Conservation (phyloP, 129 eudicot species). For the Flaveria brownii region DNA sequence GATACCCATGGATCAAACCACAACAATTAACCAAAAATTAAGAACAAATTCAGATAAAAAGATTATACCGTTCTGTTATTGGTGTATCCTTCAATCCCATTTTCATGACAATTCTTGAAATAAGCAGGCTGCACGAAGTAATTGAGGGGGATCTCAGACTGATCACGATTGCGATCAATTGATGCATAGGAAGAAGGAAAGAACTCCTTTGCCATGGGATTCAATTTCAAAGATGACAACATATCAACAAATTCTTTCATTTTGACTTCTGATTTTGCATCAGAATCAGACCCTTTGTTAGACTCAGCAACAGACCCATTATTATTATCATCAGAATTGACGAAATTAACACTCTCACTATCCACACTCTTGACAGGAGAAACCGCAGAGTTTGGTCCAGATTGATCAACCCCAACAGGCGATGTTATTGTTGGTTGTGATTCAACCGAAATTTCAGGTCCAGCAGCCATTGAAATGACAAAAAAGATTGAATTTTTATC, state of each 20-base stretch:
- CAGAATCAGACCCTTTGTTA: constrained; percentile 46
- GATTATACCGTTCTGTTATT: constrained; percentile 76
- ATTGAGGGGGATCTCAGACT: constrained; percentile 38
- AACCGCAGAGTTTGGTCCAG: constrained; percentile 35
- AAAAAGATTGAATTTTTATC: constrained; percentile 18
- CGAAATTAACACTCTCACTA: constrained; percentile 42
- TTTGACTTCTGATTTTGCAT: constrained; percentile 63
- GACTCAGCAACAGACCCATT: constrained; percentile 17
- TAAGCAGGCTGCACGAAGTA: constrained; percentile 48
- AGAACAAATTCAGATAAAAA: constrained; percentile 17
- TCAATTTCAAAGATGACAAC: constrained; percentile 68
- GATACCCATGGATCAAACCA: background rate
- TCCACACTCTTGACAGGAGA: constrained; percentile 35
- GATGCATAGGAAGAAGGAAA: constrained; percentile 69
- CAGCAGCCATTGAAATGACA: constrained; percentile 68
- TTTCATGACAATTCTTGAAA: constrained; percentile 51
- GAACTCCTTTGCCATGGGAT: constrained; percentile 92
- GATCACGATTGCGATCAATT: constrained; percentile 54
- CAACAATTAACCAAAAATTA: background rate
- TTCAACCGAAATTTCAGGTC: constrained; percentile 67
- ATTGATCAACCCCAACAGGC: constrained; percentile 33
- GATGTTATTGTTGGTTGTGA: constrained; percentile 28
- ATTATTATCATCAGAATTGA: constrained; percentile 20
- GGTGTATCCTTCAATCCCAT: constrained; percentile 45
- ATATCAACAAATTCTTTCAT: constrained; percentile 79